Evolutionary conservation across 805 yeast species (phyloP).

Genomic region (Saccharomycopsis synnaedendra): DNA sequence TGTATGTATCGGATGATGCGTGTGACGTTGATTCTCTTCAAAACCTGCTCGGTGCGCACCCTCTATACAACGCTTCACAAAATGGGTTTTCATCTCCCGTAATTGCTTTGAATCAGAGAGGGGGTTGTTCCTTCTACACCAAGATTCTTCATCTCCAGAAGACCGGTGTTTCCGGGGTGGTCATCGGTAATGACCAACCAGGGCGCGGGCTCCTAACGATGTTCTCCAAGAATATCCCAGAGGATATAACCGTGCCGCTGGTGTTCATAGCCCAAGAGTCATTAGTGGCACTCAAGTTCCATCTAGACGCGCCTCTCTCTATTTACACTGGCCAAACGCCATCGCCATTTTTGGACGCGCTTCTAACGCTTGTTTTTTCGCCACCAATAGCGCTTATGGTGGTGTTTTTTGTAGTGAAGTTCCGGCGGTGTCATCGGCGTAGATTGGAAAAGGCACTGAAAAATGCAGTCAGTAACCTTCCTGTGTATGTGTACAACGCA

Average conservation of each 20-base stretch:
- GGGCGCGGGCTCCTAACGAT: conserved; percentile 38
- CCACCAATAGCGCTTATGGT: conserved; percentile 20
- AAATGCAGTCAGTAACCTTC: conserved; percentile 8
- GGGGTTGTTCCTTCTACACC: conserved; percentile 43
- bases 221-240: conserved; percentile 37
- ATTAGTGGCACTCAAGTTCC: conserved; percentile 2
- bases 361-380: conserved; percentile 26
- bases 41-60: background rate
- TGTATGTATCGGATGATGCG: conserved; percentile 3
- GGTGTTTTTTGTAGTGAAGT: conserved; percentile 6
- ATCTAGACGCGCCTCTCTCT: background rate
- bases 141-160: conserved; percentile 36
- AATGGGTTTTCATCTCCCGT: background rate
- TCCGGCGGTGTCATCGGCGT: conserved; percentile 8
- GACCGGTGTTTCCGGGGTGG: conserved; percentile 37
- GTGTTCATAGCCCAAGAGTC: conserved; percentile 36
- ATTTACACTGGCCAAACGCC: conserved; percentile 20
- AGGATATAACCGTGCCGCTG: conserved; percentile 35
- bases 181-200: conserved; percentile 45
- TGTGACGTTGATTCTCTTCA: conserved; percentile 3
- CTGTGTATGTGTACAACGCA: conserved; percentile 12
- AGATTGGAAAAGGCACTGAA: conserved; percentile 11
- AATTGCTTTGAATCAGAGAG: conserved; percentile 23
- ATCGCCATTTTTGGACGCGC: conserved; percentile 24
- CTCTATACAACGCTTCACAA: background rate